Conservation (phyloP, 495 filamentous ascomycete species). For the Annulohypoxylon nitens region DNA sequence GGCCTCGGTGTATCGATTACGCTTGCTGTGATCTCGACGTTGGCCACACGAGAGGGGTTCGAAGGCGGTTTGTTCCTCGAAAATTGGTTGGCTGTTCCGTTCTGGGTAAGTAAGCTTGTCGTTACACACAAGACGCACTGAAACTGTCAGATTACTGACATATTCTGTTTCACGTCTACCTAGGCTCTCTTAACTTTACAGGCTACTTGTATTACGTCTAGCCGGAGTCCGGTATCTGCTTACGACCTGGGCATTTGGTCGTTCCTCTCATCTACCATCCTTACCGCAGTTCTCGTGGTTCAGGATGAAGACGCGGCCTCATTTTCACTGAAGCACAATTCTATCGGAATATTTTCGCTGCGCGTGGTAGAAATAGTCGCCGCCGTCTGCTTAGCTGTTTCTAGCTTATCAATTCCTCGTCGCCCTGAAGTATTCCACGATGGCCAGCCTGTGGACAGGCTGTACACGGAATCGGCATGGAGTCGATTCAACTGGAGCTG, state of each 20-base stretch:
- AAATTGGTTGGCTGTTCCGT: conserved; percentile 57
- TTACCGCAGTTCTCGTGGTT: conserved; percentile 55
- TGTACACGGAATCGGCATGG: conserved; percentile 71
- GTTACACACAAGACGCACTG: conserved; percentile 32
- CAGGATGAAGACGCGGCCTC: conserved; percentile 55
- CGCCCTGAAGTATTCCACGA: conserved; percentile 73
- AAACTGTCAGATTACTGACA: conserved; percentile 31
- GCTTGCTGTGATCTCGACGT: conserved; percentile 57
- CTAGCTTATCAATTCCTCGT: conserved; percentile 68
- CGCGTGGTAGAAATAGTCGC: conserved; percentile 56
- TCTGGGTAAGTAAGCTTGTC: conserved; percentile 64
- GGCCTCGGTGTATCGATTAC: conserved; percentile 63
- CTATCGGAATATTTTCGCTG: conserved; percentile 48
- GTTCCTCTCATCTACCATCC: conserved; percentile 58
- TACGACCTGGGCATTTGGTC: conserved; percentile 63
- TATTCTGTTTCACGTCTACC: conserved; percentile 28
- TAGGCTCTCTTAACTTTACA: conserved; percentile 63
- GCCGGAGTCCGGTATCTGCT: conserved; percentile 59
- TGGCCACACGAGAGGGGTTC: conserved; percentile 26
- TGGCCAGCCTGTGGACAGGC: conserved; percentile 72
- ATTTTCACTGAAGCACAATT: conserved; percentile 46
- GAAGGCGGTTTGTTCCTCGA: conserved; percentile 49
- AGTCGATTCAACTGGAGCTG: conserved; percentile 75
- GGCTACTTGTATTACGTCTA: conserved; percentile 56
- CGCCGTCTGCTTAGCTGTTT: conserved; percentile 53